Percentiles rank a stretch among this genome's conserved stretches.
phyloP scores from a whole-genome alignment of 768 basidiomycete genomes.

The Calocybe indica region DNA sequence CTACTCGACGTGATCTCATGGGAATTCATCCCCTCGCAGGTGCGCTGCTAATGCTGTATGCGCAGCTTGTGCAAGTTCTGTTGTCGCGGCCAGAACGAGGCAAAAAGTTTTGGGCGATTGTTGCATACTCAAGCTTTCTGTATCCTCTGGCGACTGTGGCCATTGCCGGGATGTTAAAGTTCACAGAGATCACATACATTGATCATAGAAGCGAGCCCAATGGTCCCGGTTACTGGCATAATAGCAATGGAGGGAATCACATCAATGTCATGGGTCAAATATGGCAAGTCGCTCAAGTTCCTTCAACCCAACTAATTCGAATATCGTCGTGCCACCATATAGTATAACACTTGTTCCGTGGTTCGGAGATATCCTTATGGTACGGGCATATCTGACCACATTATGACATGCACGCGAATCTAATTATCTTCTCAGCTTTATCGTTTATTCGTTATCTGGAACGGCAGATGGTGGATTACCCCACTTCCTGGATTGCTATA shows the following conservation, averaged over 20 bases:
- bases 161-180: conserved; percentile 13
- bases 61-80: conserved; percentile 14
- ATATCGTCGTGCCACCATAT: not conserved
- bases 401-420: not conserved
- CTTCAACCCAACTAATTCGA: not conserved
- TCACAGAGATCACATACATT: conserved; percentile 11
- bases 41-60: conserved; percentile 15
- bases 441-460: conserved; percentile 12
- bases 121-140: conserved; percentile 12
- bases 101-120: conserved; percentile 13
- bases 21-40: conserved; percentile 3
- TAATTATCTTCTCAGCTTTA: conserved; percentile 8
- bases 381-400: not conserved
- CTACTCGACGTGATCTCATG: not conserved
- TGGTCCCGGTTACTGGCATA: conserved; percentile 6
- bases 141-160: conserved; percentile 13
- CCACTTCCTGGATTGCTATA: conserved; percentile 12
- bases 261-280: conserved; percentile 14
- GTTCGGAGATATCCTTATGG: conserved; percentile 16
- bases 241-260: conserved; percentile 4
- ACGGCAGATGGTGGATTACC: conserved; percentile 8
- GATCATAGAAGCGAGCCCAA: conserved; percentile 4
- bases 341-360: conserved; percentile 14
- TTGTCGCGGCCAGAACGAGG: conserved; percentile 15
- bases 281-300: conserved; percentile 4